phyloP scores from a whole-genome alignment of 2,329 filamentous ascomycete genomes.

The Colletotrichum scovillei region DNA sequence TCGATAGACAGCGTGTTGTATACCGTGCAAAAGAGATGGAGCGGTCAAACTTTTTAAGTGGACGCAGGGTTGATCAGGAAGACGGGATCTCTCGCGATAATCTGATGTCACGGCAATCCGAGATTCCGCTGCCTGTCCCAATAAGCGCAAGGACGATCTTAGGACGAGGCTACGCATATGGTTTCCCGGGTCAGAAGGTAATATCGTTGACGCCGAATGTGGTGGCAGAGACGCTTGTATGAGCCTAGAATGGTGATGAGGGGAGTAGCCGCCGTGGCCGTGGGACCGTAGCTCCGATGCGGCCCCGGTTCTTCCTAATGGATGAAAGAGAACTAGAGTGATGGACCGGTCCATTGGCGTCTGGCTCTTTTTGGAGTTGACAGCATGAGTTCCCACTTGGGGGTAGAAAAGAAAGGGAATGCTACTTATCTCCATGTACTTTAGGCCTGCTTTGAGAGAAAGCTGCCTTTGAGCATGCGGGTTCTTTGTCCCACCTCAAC shows the following conservation, averaged over 20 bases:
- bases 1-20: not conserved
- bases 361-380: constrained; percentile 7
- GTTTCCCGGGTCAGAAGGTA: not conserved
- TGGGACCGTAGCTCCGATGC: not conserved
- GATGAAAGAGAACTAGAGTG: constrained; percentile 5
- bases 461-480: not conserved
- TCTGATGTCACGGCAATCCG: not conserved
- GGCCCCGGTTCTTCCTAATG: not conserved
- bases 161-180: not conserved
- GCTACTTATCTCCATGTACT: not conserved
- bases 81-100: not conserved
- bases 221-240: not conserved
- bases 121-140: not conserved
- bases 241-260: constrained; percentile 16
- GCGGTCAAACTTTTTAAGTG: constrained; percentile 7
- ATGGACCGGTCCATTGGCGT: not conserved
- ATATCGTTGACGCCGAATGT: not conserved
- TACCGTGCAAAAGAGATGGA: not conserved
- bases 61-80: constrained; percentile 2
- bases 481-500: constrained; percentile 15
- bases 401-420: not conserved
- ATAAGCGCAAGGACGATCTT: not conserved
- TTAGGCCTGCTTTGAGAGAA: not conserved
- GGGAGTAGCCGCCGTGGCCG: constrained; percentile 4
- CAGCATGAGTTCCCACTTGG: not conserved